These are phyloP conservation scores for Alloteropsis angusta DNA, from an alignment of 202 grass and related monocot genomes.

Conservation along the genomic window DNA sequence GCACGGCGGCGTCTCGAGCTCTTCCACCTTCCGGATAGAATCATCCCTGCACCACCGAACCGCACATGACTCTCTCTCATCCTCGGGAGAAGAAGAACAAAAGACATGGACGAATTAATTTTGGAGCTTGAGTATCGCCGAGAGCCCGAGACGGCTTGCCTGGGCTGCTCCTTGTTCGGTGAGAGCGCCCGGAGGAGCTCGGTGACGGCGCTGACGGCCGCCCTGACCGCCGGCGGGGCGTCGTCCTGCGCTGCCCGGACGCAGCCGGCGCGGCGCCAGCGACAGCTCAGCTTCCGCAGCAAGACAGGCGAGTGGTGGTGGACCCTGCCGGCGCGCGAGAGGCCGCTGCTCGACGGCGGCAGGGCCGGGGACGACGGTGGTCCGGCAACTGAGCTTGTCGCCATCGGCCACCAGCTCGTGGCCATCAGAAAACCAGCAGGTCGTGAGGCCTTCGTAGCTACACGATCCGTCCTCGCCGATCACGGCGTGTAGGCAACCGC, in stretches of 20 bases:
- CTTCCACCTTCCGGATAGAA: not conserved
- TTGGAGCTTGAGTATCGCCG: no score
- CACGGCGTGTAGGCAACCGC: not conserved
- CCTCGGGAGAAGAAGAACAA: no score
- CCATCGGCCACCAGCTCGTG: not conserved
- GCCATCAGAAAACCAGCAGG: not conserved
- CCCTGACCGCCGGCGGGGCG: conserved; percentile 33
- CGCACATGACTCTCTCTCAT: no score
- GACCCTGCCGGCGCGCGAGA: not conserved
- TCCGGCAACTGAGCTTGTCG: not conserved
- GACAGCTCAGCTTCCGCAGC: not conserved
- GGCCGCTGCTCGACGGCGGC: not conserved
- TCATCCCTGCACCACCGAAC: conserved; percentile 20
- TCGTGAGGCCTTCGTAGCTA: conserved; percentile 5
- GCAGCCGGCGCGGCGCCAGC: not conserved
- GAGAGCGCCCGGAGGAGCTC: conserved; percentile 49
- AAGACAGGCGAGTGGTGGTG: not conserved
- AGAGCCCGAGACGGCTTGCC: not conserved
- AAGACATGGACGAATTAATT: no score
- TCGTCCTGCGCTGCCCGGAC: not conserved
- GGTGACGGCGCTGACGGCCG: conserved; percentile 45
- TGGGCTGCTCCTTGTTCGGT: conserved; percentile 26
- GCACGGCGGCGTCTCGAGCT: not conserved
- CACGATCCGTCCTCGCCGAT: not conserved
- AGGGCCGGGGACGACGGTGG: not conserved